Evolutionary conservation across 495 filamentous ascomycete genomes (phyloP), one percentile per base, ranked within the genome.

Genomic region (Sordaria brevicollis): DNA sequence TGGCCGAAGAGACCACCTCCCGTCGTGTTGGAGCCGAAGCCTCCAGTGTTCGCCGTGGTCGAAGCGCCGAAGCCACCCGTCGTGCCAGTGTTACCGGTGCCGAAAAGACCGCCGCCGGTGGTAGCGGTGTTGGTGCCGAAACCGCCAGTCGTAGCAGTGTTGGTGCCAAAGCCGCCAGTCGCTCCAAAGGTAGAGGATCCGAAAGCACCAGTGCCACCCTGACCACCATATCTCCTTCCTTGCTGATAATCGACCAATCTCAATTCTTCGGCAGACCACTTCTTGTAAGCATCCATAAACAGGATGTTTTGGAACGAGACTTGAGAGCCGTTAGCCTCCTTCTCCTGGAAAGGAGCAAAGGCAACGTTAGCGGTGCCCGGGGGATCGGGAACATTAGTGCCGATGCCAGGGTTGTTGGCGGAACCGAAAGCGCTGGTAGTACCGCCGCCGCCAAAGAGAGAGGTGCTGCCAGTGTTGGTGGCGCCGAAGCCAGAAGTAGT

Each of bases 211-310:
- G 90, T 86, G 66, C 92, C 92, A 69, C 91, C 92, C 25, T 86
- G 84, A 73, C 92, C 94, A 8, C 93, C 95, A 73, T 84, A 91
- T 38, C 89, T 88, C 69, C 95, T 87, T 31, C 95, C 95, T 82
- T 92, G 89, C 68, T 89, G 87, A 80, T 98, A 99, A 81, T 99
- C 95, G 37, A 87, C 92, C 68, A 96, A 79, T 75, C 95, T 88
- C 62, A 99, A 80, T 79, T 99, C 95, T 78, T 99, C 95, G 38
- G 92, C 88, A 5, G 93, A 97, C 79, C 88, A 97, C 71, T 93
- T 93, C 77, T 87, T 88, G 81, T 97, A 98, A 0, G 92, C 88
- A 65, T 89, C 89, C 85, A 91, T 90, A 73, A 97, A 96, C 15
- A 88, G 87, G 71, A 99, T 91, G 73, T 90, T 97, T 77, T 98